Conservation (phyloP, 2,329 filamentous ascomycete species). For the Cercospora sojina region DNA sequence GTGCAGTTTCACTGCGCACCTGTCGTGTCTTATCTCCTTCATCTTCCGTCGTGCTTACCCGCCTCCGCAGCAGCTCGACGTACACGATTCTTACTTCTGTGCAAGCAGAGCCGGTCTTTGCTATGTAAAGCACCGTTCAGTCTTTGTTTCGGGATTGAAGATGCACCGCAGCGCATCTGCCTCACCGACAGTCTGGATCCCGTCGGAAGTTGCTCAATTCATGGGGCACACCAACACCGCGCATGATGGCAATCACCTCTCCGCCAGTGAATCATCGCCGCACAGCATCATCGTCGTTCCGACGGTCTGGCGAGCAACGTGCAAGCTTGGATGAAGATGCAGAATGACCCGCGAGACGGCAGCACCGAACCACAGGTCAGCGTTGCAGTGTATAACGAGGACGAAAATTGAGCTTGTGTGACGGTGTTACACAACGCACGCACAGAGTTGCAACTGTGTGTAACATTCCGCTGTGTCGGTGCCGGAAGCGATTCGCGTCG, state of each 20-base stretch:
- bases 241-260: constrained; percentile 1
- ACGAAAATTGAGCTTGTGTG: constrained; percentile 25
- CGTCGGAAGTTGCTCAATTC: constrained; percentile 12
- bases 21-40: constrained; percentile 13
- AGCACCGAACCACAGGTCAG: constrained; percentile 14
- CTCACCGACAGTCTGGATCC: constrained; percentile 14
- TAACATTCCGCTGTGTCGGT: constrained; percentile 29
- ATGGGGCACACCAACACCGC: constrained; percentile 2
- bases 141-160: constrained; percentile 18
- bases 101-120: constrained; percentile 8
- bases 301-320: constrained; percentile 21
- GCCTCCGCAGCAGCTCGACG: constrained; percentile 3
- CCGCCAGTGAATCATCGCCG: not conserved
- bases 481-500: constrained; percentile 25
- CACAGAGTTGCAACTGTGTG: constrained; percentile 32
- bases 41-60: constrained; percentile 16
- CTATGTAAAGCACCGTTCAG: constrained; percentile 12
- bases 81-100: not conserved
- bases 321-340: constrained; percentile 19
- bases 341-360: constrained; percentile 20
- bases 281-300: constrained; percentile 17
- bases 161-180: not conserved
- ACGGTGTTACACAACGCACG: constrained; percentile 31
- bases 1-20: constrained; percentile 13
- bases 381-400: constrained; percentile 20